Base-by-base conservation (phyloP, 371 early-diverging fungal species). In the Mucor saturninus region DNA sequence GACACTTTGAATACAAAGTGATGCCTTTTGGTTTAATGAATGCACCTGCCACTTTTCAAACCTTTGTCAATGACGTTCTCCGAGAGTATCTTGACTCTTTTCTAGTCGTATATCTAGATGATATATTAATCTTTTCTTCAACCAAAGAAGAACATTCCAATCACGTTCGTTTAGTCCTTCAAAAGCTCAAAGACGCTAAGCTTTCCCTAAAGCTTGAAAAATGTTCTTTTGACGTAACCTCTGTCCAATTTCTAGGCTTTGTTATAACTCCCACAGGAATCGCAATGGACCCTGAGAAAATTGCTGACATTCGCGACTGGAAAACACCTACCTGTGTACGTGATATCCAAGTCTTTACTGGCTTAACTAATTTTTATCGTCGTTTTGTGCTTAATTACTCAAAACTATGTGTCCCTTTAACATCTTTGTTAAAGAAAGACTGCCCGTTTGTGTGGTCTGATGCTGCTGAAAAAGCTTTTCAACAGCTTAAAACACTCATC, bases 21-120 rank as follows among this genome's bases (percentile, higher is more conserved):
- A 74, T 86, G 68, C 78, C 83, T 0, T 83, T 86, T 50, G 85
- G 84, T 68, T 6, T 84, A 8, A 75, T 69, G 7, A 79, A 82
- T 55, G 71, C 81, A 0, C 85, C 84, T 1, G 70, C 75, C 0
- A 66, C 74, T 0, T 86, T 85, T 54, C 75, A 81, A 56, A 48
- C 62, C 3, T 38, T 77, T 13, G 84, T 85, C 59, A 62, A 71
- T 37, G 28, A 68, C 0, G 39, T 74, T 1, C 65, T 90, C 0
- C 55, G 64, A 0, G 72, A 73, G 4, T 58, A 67, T 14, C 39
- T 81, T 0, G 81, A 79, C 49, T 55, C 65, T 5, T 80, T 64
- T 29, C 63, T 74, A 0, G 64, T 81, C 0, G 63, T 74, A 0
- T 88, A 82, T 80, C 21, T 60, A 4, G 61, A 88, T 58, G 81